Evolutionary conservation across 2,329 filamentous ascomycete genomes (phyloP), one percentile per base, ranked within the genome.

Genomic region (Parastagonospora nodorum): DNA sequence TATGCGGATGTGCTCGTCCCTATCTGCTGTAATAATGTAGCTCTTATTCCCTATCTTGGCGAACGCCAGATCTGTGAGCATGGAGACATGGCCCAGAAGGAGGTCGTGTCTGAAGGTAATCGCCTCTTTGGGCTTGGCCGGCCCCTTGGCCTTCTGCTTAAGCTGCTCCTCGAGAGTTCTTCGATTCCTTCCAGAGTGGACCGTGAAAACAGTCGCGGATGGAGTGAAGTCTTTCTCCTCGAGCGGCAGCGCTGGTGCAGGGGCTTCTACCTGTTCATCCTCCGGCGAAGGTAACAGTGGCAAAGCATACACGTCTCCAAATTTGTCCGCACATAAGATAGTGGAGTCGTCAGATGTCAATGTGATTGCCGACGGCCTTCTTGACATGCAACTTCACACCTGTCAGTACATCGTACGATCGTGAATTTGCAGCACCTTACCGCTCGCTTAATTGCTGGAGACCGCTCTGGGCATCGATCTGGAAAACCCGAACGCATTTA

Each of bases 231-330:
- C 46, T 51, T 76, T 77, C 46, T 58, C 52, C 28, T 66, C 59
- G 3, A 51, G 58, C 27, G 11, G 54, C 14, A 61, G 59, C 14
- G 43, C 38, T 12, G 58, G 43, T 36, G 51, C 50, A 43, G 53
- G 42, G 5, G 53, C 57, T 27, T 57, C 63, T 14, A 61, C 57
- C 32, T 60, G 60, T 27, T 67, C 64, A 37, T 75, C 71, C 31
- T 71, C 67, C n/a, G 69, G 65, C 9, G 69, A 63, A 10, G 66
- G 61, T 38, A 91, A 71, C 2, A 97, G 79, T 11, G 94, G 93
- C 7, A 99, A 76, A 9, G 89, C 84, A 75, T 96, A 97, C 53
- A 97, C 93, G 72, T 99, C 94, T 59, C 94, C 94, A 67, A 97
- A 97, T 74, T 99, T 99, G 78, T 99, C 94, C 45, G 86, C 93